Evolutionary conservation across 345 rosid genomes (phyloP), one percentile per base, ranked within the genome.

Genomic region (Reutealis trisperma): DNA sequence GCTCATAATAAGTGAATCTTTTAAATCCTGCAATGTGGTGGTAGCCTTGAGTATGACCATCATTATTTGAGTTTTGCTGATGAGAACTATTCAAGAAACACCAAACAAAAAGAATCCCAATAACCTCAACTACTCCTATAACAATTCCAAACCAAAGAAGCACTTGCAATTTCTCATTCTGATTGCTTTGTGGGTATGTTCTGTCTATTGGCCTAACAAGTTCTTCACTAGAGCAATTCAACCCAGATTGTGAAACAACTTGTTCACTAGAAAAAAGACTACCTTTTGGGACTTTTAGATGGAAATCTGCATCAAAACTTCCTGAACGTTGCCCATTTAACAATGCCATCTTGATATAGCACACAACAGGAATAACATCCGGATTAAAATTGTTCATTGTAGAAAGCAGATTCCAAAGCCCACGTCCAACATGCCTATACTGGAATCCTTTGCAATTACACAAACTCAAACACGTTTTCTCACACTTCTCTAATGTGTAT

Each of bases 361-460:
- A 83, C 2, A 51, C 1, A 49, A 34, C 6, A 61, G 65, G 27
- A 61, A 25, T 10, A 24, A 9, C 16, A 24, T 34, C 24, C 16
- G 22, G 30, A 15, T 6, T 24, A 14, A 61, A 25, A 61, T 61
- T 25, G 2, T 61, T 61, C 32, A 61, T 25, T 14, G 24, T 1
- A 61, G 65, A 10, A 30, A 61, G 25, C 16, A 61, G 2, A 27
- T 1, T 24, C 65, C 65, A 61, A 10, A 21, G 15, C 2, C 18
- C 4, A 0, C 15, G 18, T 24, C 32, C 65, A 61, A 61, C 25
- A 34, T 61, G 25, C 37, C 65, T 61, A 64, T 64, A 79, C 32
- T 74, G 72, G 54, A 82, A 79, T n/a, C 80, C 87, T 57, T 71
- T 73, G 81, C 86, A 81, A 19, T 18, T n/a, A 69, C 79, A 70